These are phyloP conservation scores for Saccharomycopsis sp. DNA, from an alignment of 805 yeast genomes.

Conservation along the genomic window DNA sequence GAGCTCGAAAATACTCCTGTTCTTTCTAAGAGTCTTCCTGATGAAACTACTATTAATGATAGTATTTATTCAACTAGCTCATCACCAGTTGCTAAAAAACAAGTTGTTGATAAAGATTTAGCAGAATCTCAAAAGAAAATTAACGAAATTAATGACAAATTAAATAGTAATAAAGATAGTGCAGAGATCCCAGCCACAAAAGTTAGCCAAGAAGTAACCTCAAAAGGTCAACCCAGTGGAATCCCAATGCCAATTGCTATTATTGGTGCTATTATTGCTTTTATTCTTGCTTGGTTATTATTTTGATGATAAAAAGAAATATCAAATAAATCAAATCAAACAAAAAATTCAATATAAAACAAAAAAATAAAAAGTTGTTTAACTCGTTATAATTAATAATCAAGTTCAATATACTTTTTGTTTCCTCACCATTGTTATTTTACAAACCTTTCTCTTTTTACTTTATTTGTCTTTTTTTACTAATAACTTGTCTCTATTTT, in stretches of 20 bases:
- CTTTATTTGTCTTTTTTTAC: no score
- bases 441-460: no score
- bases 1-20: conserved; percentile 2
- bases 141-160: conserved; percentile 33
- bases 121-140: conserved; percentile 33
- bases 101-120: conserved; percentile 23
- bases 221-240: not conserved
- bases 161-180: conserved; percentile 29
- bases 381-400: no score
- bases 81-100: conserved; percentile 10
- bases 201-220: conserved; percentile 15
- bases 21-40: conserved; percentile 15
- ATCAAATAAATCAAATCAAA: no score
- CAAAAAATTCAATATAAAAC: no score
- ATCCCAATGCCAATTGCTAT: conserved; percentile 45
- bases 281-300: conserved; percentile 58
- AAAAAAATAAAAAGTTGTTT: no score
- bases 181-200: conserved; percentile 14
- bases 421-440: no score
- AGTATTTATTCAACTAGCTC: conserved; percentile 21
- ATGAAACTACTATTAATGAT: conserved; percentile 18
- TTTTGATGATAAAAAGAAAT: no score
- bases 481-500: no score
- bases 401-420: no score
- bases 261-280: conserved; percentile 42